phyloP scores from a whole-genome alignment of 345 rosid species.

The Euphorbia lathyris region DNA sequence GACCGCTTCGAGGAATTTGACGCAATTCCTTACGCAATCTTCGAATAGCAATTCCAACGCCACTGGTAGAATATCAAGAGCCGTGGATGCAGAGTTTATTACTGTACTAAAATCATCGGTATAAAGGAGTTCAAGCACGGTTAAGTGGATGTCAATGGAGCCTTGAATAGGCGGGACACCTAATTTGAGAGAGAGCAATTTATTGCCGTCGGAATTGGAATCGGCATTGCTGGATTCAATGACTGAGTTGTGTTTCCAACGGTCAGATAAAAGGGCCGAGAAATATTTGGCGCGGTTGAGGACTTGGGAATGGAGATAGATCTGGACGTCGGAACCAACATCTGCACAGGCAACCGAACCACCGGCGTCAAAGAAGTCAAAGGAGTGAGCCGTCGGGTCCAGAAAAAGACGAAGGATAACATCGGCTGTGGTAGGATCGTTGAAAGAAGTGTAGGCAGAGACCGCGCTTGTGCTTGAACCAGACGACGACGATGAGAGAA shows the following conservation, averaged over 20 bases:
- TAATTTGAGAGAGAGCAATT: constrained; percentile 22
- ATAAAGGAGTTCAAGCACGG: constrained; percentile 56
- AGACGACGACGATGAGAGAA: background rate
- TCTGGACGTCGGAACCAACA: constrained; percentile 31
- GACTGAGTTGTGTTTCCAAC: constrained; percentile 39
- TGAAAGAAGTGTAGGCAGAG: constrained; percentile 24
- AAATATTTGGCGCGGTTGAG: constrained; percentile 59
- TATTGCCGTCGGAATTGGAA: background rate
- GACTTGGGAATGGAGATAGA: constrained; percentile 58
- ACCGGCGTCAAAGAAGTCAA: constrained; percentile 13
- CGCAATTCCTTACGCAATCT: constrained; percentile 46
- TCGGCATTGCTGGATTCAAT: background rate
- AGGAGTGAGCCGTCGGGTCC: constrained; percentile 20
- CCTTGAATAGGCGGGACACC: constrained; percentile 26
- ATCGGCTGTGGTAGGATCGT: constrained; percentile 48
- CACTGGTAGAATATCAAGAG: constrained; percentile 56
- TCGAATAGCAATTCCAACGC: constrained; percentile 62
- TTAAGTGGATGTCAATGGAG: constrained; percentile 36
- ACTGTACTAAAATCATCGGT: constrained; percentile 34
- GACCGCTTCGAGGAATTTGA: constrained; percentile 55
- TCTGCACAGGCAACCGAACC: constrained; percentile 8
- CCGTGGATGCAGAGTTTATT: constrained; percentile 38
- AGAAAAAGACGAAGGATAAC: constrained; percentile 41
- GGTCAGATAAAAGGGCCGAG: constrained; percentile 56
- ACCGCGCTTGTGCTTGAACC: background rate